A percentile compares a stretch with the other conserved stretches of the same genome.
Evolutionary conservation across 495 filamentous ascomycete species (phyloP).

Genomic region (Parachaetomium inaequale): DNA sequence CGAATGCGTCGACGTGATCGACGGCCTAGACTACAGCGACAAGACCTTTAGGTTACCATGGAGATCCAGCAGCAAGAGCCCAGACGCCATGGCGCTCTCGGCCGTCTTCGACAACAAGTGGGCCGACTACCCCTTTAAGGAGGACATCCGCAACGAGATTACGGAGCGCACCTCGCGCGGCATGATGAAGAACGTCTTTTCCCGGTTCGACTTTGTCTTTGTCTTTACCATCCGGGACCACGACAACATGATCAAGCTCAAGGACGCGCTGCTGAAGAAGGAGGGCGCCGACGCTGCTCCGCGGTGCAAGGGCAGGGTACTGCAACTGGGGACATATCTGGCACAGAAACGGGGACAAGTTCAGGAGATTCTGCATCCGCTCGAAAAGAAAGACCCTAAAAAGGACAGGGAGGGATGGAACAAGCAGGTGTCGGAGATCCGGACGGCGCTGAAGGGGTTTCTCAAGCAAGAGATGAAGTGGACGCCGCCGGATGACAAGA

Average conservation of each 20-base stretch:
- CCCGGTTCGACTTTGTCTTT: conserved; percentile 23
- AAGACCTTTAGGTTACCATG: conserved; percentile 13
- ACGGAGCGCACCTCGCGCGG: conserved; percentile 4
- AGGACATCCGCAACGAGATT: conserved; percentile 10
- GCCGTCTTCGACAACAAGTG: conserved; percentile 29
- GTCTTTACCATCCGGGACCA: conserved; percentile 29
- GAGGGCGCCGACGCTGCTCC: neutral
- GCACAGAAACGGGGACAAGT: neutral
- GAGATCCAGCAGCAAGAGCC: conserved; percentile 11
- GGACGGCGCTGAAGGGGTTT: conserved; percentile 25
- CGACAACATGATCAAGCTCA: conserved; percentile 27
- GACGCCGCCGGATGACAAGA: conserved; percentile 23
- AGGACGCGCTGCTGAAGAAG: conserved; percentile 14
- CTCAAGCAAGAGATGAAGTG: conserved; percentile 26
- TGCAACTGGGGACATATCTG: conserved; percentile 27
- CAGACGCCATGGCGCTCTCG: neutral
- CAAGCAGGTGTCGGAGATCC: conserved; percentile 22
- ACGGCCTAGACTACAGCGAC: conserved; percentile 22
- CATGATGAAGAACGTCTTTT: conserved; percentile 19
- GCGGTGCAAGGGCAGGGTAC: conserved; percentile 20
- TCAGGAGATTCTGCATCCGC: conserved; percentile 9
- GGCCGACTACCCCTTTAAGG: conserved; percentile 24
- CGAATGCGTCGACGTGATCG: conserved; percentile 19
- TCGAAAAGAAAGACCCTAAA: neutral
- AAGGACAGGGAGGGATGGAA: conserved; percentile 16